Evolutionary conservation across 1,139 yeast species (phyloP).

Genomic region (Zygoascus sp.): DNA sequence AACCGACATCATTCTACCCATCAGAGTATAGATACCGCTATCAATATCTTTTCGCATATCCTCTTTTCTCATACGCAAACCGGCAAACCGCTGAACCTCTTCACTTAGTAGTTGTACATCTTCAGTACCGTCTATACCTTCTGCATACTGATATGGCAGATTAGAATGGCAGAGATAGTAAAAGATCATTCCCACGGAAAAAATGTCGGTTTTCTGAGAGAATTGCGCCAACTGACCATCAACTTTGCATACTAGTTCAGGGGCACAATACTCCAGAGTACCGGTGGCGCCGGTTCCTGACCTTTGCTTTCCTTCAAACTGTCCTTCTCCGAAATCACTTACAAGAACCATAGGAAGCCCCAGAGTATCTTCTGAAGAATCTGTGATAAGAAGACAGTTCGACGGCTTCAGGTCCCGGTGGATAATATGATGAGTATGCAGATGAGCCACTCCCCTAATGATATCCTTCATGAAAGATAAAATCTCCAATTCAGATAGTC

Average conservation of each 20-base stretch:
- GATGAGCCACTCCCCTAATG: conserved; percentile 61
- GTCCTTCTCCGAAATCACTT: conserved; percentile 89
- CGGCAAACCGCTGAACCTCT: conserved; percentile 40
- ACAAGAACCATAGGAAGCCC: conserved; percentile 64
- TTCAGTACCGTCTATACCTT: conserved; percentile 21
- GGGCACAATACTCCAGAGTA: conserved; percentile 81
- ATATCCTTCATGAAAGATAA: conserved; percentile 64
- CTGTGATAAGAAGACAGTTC: conserved; percentile 55
- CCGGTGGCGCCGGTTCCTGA: conserved; percentile 76
- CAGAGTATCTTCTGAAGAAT: conserved; percentile 24
- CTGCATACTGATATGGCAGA: conserved; percentile 54
- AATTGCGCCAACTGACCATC: conserved; percentile 46
- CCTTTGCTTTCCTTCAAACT: conserved; percentile 56
- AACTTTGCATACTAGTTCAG: conserved; percentile 53
- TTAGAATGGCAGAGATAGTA: conserved; percentile 67
- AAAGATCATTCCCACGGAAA: conserved; percentile 76
- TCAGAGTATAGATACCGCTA: conserved; percentile 38
- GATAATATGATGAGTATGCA: conserved; percentile 69
- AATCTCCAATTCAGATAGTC: conserved; percentile 45
- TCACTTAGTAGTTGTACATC: conserved; percentile 37
- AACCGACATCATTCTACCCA: conserved; percentile 37
- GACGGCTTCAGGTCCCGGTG: conserved; percentile 89
- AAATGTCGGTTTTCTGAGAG: conserved; percentile 68
- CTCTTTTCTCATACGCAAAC: conserved; percentile 27
- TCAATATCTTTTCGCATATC: conserved; percentile 39